Evolutionary conservation across 371 early-diverging fungal genomes (phyloP).

Genomic region (Syncephalastrum monosporum): DNA sequence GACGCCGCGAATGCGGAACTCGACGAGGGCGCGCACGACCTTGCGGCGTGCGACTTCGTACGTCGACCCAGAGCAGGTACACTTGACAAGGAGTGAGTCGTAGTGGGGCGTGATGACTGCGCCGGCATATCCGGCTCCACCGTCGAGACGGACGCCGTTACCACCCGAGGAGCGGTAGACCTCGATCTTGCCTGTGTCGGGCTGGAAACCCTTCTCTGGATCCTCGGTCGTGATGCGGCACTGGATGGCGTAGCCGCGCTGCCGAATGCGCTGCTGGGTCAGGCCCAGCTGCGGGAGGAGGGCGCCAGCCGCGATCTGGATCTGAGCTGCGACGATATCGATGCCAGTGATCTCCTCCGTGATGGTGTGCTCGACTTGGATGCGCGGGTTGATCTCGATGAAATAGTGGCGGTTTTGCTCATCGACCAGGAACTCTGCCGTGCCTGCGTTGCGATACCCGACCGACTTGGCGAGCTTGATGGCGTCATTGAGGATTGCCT

Average conservation of each 20-base stretch:
- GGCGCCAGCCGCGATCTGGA: slow-evolving; percentile 90
- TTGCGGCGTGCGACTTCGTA: slow-evolving; percentile 88
- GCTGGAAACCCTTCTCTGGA: slow-evolving; percentile 86
- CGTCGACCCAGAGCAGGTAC: slow-evolving; percentile 83
- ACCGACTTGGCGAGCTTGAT: slow-evolving; percentile 87
- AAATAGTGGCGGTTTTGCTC: slow-evolving; percentile 87
- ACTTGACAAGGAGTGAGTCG: slow-evolving; percentile 95
- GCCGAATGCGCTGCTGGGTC: slow-evolving; percentile 77
- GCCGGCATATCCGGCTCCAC: slow-evolving; percentile 87
- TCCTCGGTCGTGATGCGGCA: slow-evolving; percentile 96
- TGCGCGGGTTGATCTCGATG: slow-evolving; percentile 95
- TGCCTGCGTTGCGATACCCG: slow-evolving; percentile 94
- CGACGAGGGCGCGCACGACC: slow-evolving; percentile 84
- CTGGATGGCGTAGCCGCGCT: slow-evolving; percentile 90
- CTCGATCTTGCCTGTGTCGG: slow-evolving; percentile 93
- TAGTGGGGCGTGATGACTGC: slow-evolving; percentile 92
- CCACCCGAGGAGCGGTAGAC: slow-evolving; percentile 88
- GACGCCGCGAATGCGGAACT: slow-evolving; percentile 95
- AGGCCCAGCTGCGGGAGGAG: slow-evolving; percentile 75
- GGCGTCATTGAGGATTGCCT: slow-evolving; percentile 85
- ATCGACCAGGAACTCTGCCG: slow-evolving; percentile 97
- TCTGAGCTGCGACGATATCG: slow-evolving; percentile 90
- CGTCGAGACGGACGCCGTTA: slow-evolving; percentile 91
- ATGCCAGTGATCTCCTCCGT: slow-evolving; percentile 96
- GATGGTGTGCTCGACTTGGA: slow-evolving; percentile 91